These are phyloP conservation scores for Colletotrichum limetticola DNA, from an alignment of 2,329 filamentous ascomycete genomes.

Conservation along the genomic window DNA sequence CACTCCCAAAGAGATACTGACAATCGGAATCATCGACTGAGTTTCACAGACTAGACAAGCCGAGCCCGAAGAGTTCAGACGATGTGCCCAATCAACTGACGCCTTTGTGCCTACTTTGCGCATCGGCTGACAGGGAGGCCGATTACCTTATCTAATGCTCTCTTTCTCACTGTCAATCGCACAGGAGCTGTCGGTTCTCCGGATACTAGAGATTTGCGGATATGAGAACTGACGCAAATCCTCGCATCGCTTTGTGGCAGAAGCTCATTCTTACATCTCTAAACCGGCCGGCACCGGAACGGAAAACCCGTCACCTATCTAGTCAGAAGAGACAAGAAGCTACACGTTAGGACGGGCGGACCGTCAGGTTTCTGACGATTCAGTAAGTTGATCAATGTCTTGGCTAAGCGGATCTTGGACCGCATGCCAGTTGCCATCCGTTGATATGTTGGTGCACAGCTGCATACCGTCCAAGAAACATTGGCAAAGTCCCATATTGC, in stretches of 20 bases:
- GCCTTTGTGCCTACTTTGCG: neutral
- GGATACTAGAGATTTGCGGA: neutral
- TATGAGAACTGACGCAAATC: neutral
- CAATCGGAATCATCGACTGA: neutral
- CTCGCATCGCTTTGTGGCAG: neutral
- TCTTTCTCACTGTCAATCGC: neutral
- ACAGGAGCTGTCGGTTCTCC: neutral
- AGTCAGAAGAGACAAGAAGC: neutral
- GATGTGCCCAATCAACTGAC: neutral
- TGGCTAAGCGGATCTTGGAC: constrained; percentile 15
- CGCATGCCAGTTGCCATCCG: constrained; percentile 31
- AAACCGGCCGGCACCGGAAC: neutral
- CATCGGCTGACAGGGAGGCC: neutral
- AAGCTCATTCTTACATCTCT: neutral
- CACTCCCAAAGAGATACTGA: neutral
- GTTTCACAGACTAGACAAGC: neutral
- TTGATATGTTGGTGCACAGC: constrained; percentile 20
- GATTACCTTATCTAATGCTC: neutral
- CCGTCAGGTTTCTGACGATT: constrained; percentile 6
- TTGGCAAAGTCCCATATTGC: constrained; percentile 10
- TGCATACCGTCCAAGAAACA: constrained; percentile 22
- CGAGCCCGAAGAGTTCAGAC: neutral
- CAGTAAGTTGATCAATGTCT: constrained; percentile 17
- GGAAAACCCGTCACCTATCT: neutral
- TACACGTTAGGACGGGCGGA: neutral